These are phyloP conservation scores for Jimgerdemannia lactiflua DNA, from an alignment of 192 early-diverging fungal species.

Conservation along the genomic window DNA sequence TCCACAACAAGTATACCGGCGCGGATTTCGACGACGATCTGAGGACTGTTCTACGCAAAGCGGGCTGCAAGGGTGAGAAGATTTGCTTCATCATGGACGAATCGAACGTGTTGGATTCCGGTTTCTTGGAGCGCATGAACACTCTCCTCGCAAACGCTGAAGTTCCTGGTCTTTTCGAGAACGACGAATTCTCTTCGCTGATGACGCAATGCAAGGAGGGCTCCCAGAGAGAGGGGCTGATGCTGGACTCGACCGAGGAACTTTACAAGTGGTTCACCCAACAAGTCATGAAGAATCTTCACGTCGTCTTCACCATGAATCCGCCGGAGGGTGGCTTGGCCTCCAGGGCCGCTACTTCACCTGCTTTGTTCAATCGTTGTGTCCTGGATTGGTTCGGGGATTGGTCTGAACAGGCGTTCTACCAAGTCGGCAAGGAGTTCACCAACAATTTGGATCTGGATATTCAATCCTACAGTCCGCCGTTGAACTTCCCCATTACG, in stretches of 20 bases:
- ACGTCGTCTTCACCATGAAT: conserved; percentile 99
- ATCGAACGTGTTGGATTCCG: conserved; percentile 94
- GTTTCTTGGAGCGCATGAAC: conserved; percentile 99
- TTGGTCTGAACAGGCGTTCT: conserved; percentile 97
- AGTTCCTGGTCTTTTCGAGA: conserved; percentile 98
- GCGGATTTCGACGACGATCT: conserved; percentile 99
- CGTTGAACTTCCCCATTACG: conserved; percentile 69
- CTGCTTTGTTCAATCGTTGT: conserved; percentile 99
- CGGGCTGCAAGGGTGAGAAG: conserved; percentile 97
- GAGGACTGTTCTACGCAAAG: conserved; percentile 79
- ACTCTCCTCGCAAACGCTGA: conserved; percentile 98
- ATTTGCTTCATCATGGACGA: conserved; percentile 99
- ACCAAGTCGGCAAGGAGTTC: conserved; percentile 97
- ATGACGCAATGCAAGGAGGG: conserved; percentile 96
- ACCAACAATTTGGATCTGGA: conserved; percentile 90
- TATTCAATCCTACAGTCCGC: conserved; percentile 59
- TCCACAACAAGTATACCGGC: conserved; percentile 95
- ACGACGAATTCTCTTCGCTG: conserved; percentile 92
- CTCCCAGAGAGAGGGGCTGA: conserved; percentile 86
- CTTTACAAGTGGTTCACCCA: conserved; percentile 97
- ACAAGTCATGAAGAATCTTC: conserved; percentile 95
- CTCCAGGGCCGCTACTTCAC: conserved; percentile 93
- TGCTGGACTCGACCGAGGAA: conserved; percentile 94
- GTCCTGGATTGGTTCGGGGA: conserved; percentile 99
- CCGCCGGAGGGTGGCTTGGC: conserved; percentile 92